Base-by-base conservation (phyloP, 306 rosid genomes). In the Cucurbita argyrosperma region DNA sequence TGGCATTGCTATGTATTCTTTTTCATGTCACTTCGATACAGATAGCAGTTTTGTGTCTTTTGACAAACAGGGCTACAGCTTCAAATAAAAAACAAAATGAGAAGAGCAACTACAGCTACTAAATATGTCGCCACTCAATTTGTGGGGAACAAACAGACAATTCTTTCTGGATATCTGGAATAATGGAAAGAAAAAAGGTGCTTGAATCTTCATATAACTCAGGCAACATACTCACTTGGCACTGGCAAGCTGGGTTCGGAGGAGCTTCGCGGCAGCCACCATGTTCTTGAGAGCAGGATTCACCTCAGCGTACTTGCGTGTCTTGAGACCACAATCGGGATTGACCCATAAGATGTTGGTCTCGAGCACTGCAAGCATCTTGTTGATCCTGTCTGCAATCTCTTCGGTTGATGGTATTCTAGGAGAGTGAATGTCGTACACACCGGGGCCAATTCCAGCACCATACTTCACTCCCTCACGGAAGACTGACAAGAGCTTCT, bases 281-380 rank as follows among this genome's bases (percentile, higher is more conserved):
- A 91, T 80, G 77, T 91, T 84, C 71, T 84, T 82, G 64, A 91
- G 92, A 51, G 97, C 93, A 2, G 93, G 84, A 76, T 85, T 85
- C 55, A 89, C 96, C 81, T 91, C 96, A 0, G 82, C 38, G 68
- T 91, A 91, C 71, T 89, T 91, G 71, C 97, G 92, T 0, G 97
- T 91, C 81, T 91, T 91, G 79, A 89, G 96, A 5, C 96, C 97
- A 74, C 97, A 91, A 71, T 91, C 97, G 0, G 97, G 97, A 80
- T 91, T 91, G 43, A 91, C 92, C 96, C 97, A 91, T 15, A 91
- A 85, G 49, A 89, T 77, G 85, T 89, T 86, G 80, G 84, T 88
- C 79, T 89, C 96, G 11, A 91, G 85, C 71, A 91, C 96, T 2
- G 88, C 92, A 78, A 89, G 88, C 86, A 89, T 89, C 76, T 91